Evolutionary conservation across 1,139 yeast species (phyloP), one percentile per base, ranked within the genome.

Genomic region (Geotrichum europaeum): DNA sequence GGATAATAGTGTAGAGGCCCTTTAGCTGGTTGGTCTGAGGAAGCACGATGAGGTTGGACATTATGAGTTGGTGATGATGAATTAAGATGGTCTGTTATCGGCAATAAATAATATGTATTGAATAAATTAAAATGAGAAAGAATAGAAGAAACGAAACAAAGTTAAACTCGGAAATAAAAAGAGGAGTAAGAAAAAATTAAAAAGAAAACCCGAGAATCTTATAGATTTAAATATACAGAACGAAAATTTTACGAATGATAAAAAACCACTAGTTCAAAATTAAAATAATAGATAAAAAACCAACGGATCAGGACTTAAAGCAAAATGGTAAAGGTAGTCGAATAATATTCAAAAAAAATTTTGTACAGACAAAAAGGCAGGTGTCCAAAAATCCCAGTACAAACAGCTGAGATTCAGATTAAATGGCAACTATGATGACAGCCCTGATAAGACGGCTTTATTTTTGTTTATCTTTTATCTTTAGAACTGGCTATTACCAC

Each of bases 1-100:
- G 86, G 69, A 94, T 91, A 70, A 92, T 91, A 24, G 96, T 86
- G 78, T 89, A 92, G 60, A 94, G 79, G 18, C 97, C 96, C 60
- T 82, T 78, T 66, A 94, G 79, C 75, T 94, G 99, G 78, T 90
- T 90, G 55, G 97, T 90, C 75, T 89, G 96, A 57, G 89, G 89
- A 56, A 94, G 81, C 49, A 88, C 59, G 53, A 56, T 57, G 18
- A 55, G 32, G 51, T 61, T 55, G 50, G 63, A 47, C 57, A 53
- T 55, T 47, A 40, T n/a, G 12, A 5, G 18, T 28, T 28, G 24
- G 49, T 40, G 36, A 40, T 43, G 15, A 25, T 24, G 30, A 4
- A 24, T 49, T 49, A 20, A 4, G 32, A 3, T 49, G n/a, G 18
- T 49, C 15, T 49, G 18, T 20, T 20, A 13, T 25, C 18, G 51